phyloP scores from a whole-genome alignment of 2,329 filamentous ascomycete species.

The Arthrobotrys sinensis region DNA sequence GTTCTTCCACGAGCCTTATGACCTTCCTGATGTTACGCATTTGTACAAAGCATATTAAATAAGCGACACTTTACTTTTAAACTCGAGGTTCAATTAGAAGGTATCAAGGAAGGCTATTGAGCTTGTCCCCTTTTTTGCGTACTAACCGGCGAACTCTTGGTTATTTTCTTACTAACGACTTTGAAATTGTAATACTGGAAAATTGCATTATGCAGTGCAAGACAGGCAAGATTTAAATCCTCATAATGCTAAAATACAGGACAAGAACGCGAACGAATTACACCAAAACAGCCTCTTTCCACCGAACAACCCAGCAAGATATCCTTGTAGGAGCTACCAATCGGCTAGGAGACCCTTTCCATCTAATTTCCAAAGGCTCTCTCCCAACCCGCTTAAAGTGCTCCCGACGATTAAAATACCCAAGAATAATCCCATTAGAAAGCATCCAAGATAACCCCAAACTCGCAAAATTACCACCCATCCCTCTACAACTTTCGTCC shows the following conservation, averaged over 20 bases:
- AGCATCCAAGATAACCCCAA: constrained; percentile 41
- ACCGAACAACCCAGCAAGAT: no score
- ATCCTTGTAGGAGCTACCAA: constrained; percentile 17
- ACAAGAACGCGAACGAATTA: background rate
- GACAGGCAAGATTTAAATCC: no score
- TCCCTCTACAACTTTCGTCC: constrained; percentile 64
- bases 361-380: constrained; percentile 33
- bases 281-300: background rate
- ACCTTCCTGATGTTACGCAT: constrained; percentile 26
- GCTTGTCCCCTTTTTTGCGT: background rate
- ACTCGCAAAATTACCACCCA: constrained; percentile 33
- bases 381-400: background rate
- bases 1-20: background rate
- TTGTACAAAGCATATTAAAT: constrained; percentile 59
- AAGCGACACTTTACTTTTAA: constrained; percentile 36
- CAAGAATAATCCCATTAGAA: constrained; percentile 43
- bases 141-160: constrained; percentile 6
- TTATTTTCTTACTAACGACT: background rate
- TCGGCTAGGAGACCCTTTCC: constrained; percentile 44
- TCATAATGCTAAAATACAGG: background rate
- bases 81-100: constrained; percentile 7
- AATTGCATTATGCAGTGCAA: background rate
- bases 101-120: background rate
- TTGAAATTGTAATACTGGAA: background rate
- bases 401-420: constrained; percentile 28